Evolutionary conservation across 2,329 filamentous ascomycete species (phyloP).

Genomic region (Fusarium albidum): DNA sequence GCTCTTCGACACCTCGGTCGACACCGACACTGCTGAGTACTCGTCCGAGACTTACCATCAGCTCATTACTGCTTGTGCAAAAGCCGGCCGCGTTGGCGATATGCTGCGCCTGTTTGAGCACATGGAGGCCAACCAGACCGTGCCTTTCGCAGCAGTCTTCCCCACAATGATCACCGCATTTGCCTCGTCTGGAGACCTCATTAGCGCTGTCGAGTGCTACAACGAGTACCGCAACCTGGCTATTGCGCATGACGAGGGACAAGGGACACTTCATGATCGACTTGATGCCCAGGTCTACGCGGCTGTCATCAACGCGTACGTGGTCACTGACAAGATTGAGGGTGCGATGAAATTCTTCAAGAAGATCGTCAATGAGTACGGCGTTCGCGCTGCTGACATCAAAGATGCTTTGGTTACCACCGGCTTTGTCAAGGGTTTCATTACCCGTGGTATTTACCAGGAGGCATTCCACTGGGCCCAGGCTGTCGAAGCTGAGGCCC

Average conservation of each 20-base stretch:
- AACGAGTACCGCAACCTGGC: slow-evolving; percentile 92
- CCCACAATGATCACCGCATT: slow-evolving; percentile 96
- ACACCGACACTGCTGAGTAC: slow-evolving; percentile 70
- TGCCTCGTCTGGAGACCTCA: slow-evolving; percentile 79
- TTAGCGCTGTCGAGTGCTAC: slow-evolving; percentile 92
- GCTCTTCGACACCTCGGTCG: slow-evolving; percentile 80
- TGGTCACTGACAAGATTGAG: slow-evolving; percentile 79
- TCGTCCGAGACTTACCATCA: slow-evolving; percentile 85
- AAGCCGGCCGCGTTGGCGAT: slow-evolving; percentile 80
- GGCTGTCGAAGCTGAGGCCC: slow-evolving; percentile 65
- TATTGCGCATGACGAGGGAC: slow-evolving; percentile 82
- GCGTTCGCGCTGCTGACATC: slow-evolving; percentile 66
- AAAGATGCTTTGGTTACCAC: slow-evolving; percentile 75
- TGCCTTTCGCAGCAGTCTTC: slow-evolving; percentile 83
- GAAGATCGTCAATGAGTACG: slow-evolving; percentile 74
- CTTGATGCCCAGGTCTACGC: slow-evolving; percentile 89
- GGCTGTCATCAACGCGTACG: slow-evolving; percentile 88
- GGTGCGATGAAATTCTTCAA: slow-evolving; percentile 87
- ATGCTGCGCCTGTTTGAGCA: slow-evolving; percentile 93
- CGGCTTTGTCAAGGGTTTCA: slow-evolving; percentile 81
- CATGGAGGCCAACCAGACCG: slow-evolving; percentile 81
- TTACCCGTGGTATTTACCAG: slow-evolving; percentile 73
- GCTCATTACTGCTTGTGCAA: slow-evolving; percentile 87
- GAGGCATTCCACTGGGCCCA: slow-evolving; percentile 80
- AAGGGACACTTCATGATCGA: slow-evolving; percentile 72